Evolutionary conservation across 345 rosid genomes (phyloP), one percentile per base, ranked within the genome.

Genomic region (Rhizophora apiculata): DNA sequence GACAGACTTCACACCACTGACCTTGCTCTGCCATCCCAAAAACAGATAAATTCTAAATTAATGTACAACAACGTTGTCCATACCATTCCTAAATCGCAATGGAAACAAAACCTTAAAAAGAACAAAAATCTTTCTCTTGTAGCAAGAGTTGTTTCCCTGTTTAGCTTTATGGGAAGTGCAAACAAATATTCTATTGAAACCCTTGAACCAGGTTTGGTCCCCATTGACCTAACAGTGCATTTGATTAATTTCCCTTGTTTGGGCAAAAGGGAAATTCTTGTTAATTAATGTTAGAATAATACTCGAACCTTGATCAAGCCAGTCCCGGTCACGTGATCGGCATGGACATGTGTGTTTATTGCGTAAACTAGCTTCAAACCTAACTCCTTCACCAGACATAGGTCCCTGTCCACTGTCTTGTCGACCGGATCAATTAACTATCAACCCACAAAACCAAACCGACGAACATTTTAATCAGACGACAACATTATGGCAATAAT

Each of bases 351-450:
- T 39, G 99, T 95, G 87, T 92, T 95, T 81, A 87, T 68, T 3
- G 90, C 98, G 83, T 91, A 91, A 1, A 85, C 56, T 21, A 91
- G 90, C 86, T 87, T 91, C 71, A 91, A 58, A 0, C 96, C 96
- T 74, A 94, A 63, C 32, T 94, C 97, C 72, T 76, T 82, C 9
- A 89, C 78, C 62, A 94, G 78, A 4, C 63, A 73, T 74, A 94
- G 70, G 74, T 94, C 98, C 78, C 98, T 94, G 55, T 91, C 97
- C 18, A 85, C 98, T 3, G 93, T 91, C 70, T 66, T 88, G 78
- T 94, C 96, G 11, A 94, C 97, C 0, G 98, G 98, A 74, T 94
- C 98, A 75, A 94, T 94, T 86, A 94, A 76, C 98, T 91, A 22
- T 55, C 29, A 22, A 8, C 16, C 24, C 59, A 55, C 16, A 26